Evolutionary conservation across 2,329 filamentous ascomycete species (phyloP), one percentile per base, ranked within the genome.

Genomic region (Exophiala phaeomuriformis): DNA sequence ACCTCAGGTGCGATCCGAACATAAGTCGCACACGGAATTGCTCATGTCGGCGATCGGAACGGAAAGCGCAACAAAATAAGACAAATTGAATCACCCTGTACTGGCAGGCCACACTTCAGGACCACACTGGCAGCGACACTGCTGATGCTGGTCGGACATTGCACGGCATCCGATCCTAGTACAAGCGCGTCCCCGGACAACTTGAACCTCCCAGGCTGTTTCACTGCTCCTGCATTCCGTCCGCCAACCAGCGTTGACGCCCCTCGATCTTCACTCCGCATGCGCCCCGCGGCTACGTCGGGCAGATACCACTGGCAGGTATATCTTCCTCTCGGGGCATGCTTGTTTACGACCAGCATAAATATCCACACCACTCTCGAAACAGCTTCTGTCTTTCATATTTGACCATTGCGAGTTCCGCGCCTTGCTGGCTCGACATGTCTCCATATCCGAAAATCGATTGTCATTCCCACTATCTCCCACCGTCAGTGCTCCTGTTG

Each of bases 401-500:
- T 27, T 41, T 5, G 12, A 27, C 4, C 27, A 41, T 4, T 28
- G 5, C 4, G 19, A 28, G 6, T 7, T 28, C 28, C 3, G 19
- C 39, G 1, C 28, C 39, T 41, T 12, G 5, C 36, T 12, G 10
- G 4, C 39, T 41, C 19, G 44, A 41, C 40, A 61, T 57, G 53
- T 51, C 56, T 35, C 59, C 51, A 2, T 53, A 60, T 43, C 37
- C 43, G 4, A 61, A 61, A 46, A 58, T 63, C 39, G 61, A 63
- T 49, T 56, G 55, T 32, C 61, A 63, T 30, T 61, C 57, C 5
- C 61, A 63, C 44, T 62, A 57, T 37, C 44, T 59, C 4, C 59
- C 59, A 10, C 37, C 52, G 56, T 59, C 28, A 51, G 58, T 46
- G 48, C 32, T 49, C n/a, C 6, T 19, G 1, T 45, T 8, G 28